These are phyloP conservation scores for Austroboletus niveus DNA, from an alignment of 1,284 basidiomycete genomes.

Conservation along the genomic window DNA sequence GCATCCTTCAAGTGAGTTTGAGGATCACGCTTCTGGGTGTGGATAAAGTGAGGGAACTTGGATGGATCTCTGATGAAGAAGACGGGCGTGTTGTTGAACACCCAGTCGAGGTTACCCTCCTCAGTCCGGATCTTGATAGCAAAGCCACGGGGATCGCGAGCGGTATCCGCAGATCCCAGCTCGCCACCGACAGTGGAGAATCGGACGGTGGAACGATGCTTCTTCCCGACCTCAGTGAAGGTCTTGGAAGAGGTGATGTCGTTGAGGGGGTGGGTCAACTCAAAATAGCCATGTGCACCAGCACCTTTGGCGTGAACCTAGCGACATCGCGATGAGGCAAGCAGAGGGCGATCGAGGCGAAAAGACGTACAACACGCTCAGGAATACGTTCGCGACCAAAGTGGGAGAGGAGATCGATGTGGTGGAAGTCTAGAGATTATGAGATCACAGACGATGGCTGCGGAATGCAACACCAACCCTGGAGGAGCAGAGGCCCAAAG, in stretches of 20 bases:
- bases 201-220: slow-evolving; percentile 70
- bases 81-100: slow-evolving; percentile 89
- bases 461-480: slow-evolving; percentile 48
- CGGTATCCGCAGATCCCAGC: slow-evolving; percentile 84
- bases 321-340: slow-evolving; percentile 7
- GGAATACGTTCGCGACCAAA: slow-evolving; percentile 95
- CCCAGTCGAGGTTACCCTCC: slow-evolving; percentile 90
- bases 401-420: slow-evolving; percentile 86
- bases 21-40: slow-evolving; percentile 92
- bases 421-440: slow-evolving; percentile 60
- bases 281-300: slow-evolving; percentile 91
- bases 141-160: slow-evolving; percentile 91
- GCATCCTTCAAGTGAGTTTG: slow-evolving; percentile 85
- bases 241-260: slow-evolving; percentile 77
- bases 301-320: slow-evolving; percentile 84
- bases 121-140: slow-evolving; percentile 88
- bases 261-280: slow-evolving; percentile 79
- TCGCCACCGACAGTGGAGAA: slow-evolving; percentile 92
- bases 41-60: slow-evolving; percentile 92
- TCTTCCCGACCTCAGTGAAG: slow-evolving; percentile 71
- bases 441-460: slow-evolving; percentile 2
- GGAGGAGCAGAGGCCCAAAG: slow-evolving; percentile 81
- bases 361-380: slow-evolving; percentile 74
- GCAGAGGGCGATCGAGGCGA: background rate
- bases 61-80: slow-evolving; percentile 86